Conservation (phyloP, 1,284 basidiomycete genomes). For the Salmacisia buchloeana region DNA sequence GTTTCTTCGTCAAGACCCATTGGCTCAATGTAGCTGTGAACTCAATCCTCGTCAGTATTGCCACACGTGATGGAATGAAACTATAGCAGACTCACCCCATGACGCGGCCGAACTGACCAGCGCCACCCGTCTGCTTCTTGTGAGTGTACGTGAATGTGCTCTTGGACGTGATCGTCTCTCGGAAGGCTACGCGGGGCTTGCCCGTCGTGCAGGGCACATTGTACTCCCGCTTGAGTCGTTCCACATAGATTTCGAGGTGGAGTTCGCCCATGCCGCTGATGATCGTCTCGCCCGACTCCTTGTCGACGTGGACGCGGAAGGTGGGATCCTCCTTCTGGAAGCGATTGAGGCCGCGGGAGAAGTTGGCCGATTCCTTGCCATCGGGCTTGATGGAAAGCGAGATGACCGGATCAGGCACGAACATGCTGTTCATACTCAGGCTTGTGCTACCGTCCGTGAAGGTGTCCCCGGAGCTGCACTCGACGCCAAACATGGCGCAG, state of each 20-base stretch:
- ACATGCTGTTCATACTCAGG: constrained; percentile 77
- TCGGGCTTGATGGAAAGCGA: constrained; percentile 87
- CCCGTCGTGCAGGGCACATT: constrained; percentile 88
- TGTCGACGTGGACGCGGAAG: constrained; percentile 92
- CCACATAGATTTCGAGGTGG: constrained; percentile 98
- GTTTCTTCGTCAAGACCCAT: constrained; percentile 74
- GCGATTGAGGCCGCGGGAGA: constrained; percentile 90
- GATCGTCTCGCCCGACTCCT: constrained; percentile 97
- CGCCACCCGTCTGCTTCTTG: constrained; percentile 97
- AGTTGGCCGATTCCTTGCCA: constrained; percentile 74
- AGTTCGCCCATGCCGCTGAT: constrained; percentile 99
- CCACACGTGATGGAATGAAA: neutral
- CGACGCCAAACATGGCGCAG: constrained; percentile 98
- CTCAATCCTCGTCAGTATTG: neutral
- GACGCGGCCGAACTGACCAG: constrained; percentile 92
- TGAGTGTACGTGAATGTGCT: constrained; percentile 87
- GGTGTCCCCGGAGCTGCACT: constrained; percentile 96
- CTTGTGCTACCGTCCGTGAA: constrained; percentile 63
- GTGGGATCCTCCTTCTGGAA: constrained; percentile 99
- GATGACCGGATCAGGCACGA: constrained; percentile 96
- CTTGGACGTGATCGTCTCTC: constrained; percentile 81
- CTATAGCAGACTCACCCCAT: constrained; percentile 61
- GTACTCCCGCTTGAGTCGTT: constrained; percentile 97
- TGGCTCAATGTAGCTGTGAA: constrained; percentile 65
- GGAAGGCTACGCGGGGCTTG: constrained; percentile 93